Evolutionary conservation across 1,139 yeast genomes (phyloP).

Genomic region (Saccharomyces hybrid): DNA sequence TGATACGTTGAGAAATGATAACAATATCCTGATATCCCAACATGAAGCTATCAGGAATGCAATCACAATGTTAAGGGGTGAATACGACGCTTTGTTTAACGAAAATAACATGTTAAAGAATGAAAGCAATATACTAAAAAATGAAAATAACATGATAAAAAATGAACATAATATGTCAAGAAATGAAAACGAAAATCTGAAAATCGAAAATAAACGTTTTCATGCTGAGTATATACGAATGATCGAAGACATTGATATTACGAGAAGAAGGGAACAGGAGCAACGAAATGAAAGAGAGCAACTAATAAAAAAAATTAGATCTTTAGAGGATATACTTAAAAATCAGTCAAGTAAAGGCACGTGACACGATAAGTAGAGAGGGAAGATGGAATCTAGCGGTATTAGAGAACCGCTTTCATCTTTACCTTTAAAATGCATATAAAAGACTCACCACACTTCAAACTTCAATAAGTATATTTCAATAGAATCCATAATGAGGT

Average conservation of each 20-base stretch:
- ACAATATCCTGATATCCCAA: background rate
- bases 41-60: background rate
- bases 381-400: background rate
- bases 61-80: background rate
- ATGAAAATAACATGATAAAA: slow-evolving; percentile 3
- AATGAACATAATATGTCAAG: background rate
- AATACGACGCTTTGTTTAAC: background rate
- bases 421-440: background rate
- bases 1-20: slow-evolving; percentile 41
- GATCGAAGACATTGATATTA: background rate
- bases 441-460: background rate
- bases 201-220: background rate
- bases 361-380: background rate
- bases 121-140: slow-evolving; percentile 9
- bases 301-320: background rate
- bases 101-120: slow-evolving; percentile 9
- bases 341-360: background rate
- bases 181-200: background rate
- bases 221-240: background rate
- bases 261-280: background rate
- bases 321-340: background rate
- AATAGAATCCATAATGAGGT: background rate
- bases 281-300: background rate
- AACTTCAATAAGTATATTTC: background rate
- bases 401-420: background rate